Evolutionary conservation across 305 asterid genomes (phyloP).

Genomic region (Rubia balearica): DNA sequence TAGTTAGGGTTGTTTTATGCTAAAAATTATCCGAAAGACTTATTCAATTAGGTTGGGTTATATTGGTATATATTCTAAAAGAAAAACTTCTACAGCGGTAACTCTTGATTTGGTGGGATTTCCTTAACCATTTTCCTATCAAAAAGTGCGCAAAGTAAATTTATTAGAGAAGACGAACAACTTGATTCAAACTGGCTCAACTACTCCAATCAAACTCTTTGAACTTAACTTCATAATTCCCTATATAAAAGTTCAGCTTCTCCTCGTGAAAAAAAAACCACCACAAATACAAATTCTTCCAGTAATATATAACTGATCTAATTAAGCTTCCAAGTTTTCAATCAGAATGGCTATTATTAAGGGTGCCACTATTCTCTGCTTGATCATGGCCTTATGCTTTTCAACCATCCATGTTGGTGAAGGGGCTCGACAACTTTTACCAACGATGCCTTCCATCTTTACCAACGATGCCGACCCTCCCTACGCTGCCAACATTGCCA

Average conservation of each 20-base stretch:
- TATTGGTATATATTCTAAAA: too few relatives aligned
- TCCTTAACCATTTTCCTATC: not conserved
- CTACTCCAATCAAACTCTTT: not conserved
- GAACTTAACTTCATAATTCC: not conserved
- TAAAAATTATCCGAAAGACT: too few relatives aligned
- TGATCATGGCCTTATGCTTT: slow-evolving; percentile 9
- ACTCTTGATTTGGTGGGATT: not conserved
- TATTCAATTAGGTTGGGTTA: too few relatives aligned
- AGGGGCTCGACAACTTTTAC: slow-evolving; percentile 22
- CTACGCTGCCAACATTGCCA: not conserved
- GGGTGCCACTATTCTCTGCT: not conserved
- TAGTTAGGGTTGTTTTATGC: too few relatives aligned
- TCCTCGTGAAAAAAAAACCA: not conserved
- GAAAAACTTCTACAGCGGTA: too few relatives aligned
- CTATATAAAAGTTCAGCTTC: not conserved
- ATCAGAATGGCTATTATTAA: not conserved
- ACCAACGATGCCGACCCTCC: too few relatives aligned
- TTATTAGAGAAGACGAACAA: slow-evolving; percentile 5
- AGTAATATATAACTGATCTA: not conserved
- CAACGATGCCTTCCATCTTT: slow-evolving; percentile 15
- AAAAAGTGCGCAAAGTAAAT: not conserved
- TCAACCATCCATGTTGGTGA: slow-evolving; percentile 16
- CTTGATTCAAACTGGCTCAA: not conserved
- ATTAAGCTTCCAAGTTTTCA: not conserved
- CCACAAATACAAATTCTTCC: not conserved